phyloP scores from a whole-genome alignment of 768 basidiomycete species.

The Dendrothele bispora region DNA sequence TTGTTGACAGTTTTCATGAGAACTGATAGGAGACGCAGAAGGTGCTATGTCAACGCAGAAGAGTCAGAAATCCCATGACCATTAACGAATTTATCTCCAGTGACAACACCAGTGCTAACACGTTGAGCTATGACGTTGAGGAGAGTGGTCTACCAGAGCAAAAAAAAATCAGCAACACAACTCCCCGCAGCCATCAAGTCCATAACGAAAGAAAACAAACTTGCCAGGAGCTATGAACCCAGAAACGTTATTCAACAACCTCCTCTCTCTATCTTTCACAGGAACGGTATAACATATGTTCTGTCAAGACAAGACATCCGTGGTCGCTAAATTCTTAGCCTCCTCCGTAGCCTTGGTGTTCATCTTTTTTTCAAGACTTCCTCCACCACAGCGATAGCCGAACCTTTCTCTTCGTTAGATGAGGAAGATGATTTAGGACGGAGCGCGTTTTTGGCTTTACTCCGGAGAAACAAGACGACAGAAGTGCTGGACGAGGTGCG shows the following conservation, averaged over 20 bases:
- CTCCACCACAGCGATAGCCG: slow-evolving; percentile 6
- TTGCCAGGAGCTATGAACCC: slow-evolving; percentile 84
- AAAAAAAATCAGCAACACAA: too few species aligned
- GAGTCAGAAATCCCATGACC: slow-evolving; percentile 58
- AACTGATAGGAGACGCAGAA: neutral
- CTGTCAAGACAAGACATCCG: slow-evolving; percentile 80
- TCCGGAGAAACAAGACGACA: slow-evolving; percentile 45
- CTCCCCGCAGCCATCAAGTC: too few species aligned
- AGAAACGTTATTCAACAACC: slow-evolving; percentile 68
- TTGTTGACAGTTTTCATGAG: slow-evolving; percentile 80
- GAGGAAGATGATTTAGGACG: too few species aligned
- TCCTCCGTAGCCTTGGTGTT: slow-evolving; percentile 22
- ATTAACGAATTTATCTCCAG: slow-evolving; percentile 56
- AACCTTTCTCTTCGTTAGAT: slow-evolving; percentile 30
- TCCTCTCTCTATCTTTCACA: slow-evolving; percentile 43
- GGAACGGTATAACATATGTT: slow-evolving; percentile 66
- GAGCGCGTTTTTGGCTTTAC: too few species aligned
- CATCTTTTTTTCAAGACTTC: slow-evolving; percentile 1
- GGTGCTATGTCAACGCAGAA: slow-evolving; percentile 55
- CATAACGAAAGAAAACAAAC: too few species aligned
- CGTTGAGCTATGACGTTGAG: slow-evolving; percentile 59
- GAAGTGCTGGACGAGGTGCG: slow-evolving; percentile 34
- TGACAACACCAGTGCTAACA: slow-evolving; percentile 44
- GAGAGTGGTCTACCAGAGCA: slow-evolving; percentile 55
- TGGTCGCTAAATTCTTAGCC: slow-evolving; percentile 40